These are phyloP conservation scores for Aureococcus anophagefferens DNA, from an alignment of 108 stramenopile species.

Conservation along the genomic window DNA sequence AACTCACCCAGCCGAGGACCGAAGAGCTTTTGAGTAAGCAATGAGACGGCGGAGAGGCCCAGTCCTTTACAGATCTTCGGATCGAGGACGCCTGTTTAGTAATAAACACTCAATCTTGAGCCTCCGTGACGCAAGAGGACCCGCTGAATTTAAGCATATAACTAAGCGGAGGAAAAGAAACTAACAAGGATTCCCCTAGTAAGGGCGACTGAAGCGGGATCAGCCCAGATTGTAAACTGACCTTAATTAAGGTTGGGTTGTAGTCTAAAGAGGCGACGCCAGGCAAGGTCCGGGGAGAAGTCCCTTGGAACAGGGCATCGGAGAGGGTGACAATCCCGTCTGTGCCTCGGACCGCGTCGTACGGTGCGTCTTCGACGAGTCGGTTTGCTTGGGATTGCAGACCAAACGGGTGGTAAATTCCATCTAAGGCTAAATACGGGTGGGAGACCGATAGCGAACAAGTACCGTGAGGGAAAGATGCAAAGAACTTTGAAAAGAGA, in stretches of 20 bases:
- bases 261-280: conserved; percentile 67
- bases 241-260: conserved; percentile 41
- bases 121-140: conserved; percentile 74
- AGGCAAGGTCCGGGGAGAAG: conserved; percentile 52
- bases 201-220: conserved; percentile 90
- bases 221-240: conserved; percentile 73
- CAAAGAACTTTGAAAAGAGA: conserved; percentile 96
- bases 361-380: conserved; percentile 67
- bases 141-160: conserved; percentile 96
- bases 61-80: too few relatives aligned
- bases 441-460: conserved; percentile 88
- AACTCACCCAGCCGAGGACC: too few relatives aligned
- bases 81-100: conserved; percentile 9
- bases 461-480: conserved; percentile 89
- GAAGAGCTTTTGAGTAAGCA: too few relatives aligned
- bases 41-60: too few relatives aligned
- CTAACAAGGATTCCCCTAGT: conserved; percentile 88
- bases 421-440: conserved; percentile 88
- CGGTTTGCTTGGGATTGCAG: conserved; percentile 91
- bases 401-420: conserved; percentile 89
- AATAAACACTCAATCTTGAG: conserved; percentile 31
- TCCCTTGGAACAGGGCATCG: conserved; percentile 77
- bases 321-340: conserved; percentile 89
- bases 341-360: conserved; percentile 46
- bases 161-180: conserved; percentile 94